Percentiles rank a stretch among this genome's conserved stretches.
These are phyloP conservation scores for Bisporella sp. DNA, from an alignment of 2,329 filamentous ascomycete species.

Conservation along the genomic window DNA sequence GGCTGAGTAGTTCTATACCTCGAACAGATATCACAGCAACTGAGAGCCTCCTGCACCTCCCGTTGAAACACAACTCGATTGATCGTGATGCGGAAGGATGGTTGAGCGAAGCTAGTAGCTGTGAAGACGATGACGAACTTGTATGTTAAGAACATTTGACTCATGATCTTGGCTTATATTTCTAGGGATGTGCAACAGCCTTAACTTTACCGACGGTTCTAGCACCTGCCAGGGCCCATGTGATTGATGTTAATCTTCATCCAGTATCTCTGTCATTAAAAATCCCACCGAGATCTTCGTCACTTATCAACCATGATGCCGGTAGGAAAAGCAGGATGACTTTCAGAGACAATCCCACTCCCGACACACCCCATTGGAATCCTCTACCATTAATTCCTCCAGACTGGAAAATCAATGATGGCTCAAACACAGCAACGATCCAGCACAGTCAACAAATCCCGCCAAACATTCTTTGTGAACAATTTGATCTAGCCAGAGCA, in stretches of 20 bases:
- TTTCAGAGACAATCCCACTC: constrained; percentile 3
- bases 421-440: no score
- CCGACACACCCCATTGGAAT: not conserved
- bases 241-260: constrained; percentile 15
- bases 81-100: constrained; percentile 16
- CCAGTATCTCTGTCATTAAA: constrained; percentile 5
- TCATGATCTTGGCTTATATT: not conserved
- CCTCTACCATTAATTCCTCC: not conserved
- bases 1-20: constrained; percentile 9
- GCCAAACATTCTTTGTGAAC: no score
- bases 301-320: constrained; percentile 3
- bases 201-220: constrained; percentile 6
- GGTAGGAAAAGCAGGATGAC: constrained; percentile 8
- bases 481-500: no score
- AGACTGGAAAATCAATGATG: no score
- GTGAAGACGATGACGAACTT: constrained; percentile 12
- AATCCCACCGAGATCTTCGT: constrained; percentile 17
- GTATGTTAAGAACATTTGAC: constrained; percentile 10
- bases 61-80: constrained; percentile 5
- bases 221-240: constrained; percentile 16
- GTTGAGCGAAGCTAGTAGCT: constrained; percentile 17
- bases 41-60: constrained; percentile 2
- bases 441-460: no score
- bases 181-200: constrained; percentile 17
- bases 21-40: not conserved